phyloP scores from a whole-genome alignment of 257 asterid genomes.

The Gentiana macrophylla region DNA sequence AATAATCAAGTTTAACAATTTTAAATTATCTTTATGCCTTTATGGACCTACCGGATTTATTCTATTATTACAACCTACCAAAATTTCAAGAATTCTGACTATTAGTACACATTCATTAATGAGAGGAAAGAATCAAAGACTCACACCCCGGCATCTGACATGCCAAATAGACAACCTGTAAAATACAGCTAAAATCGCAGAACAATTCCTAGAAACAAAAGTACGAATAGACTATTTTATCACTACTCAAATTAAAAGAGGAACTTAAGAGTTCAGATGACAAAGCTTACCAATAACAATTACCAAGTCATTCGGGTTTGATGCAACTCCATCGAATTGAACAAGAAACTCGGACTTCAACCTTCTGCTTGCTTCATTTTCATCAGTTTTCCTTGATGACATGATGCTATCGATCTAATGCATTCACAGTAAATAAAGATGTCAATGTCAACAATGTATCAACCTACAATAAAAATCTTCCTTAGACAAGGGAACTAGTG shows the following conservation, averaged over 20 bases:
- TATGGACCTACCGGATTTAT: too few species aligned
- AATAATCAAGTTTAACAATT: too few species aligned
- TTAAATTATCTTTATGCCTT: too few species aligned
- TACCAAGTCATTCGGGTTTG: constrained; percentile 75
- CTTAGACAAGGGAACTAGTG: neutral
- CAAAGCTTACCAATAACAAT: constrained; percentile 71
- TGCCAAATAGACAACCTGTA: too few species aligned
- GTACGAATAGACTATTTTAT: too few species aligned
- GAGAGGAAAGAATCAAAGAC: too few species aligned
- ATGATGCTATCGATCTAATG: constrained; percentile 89
- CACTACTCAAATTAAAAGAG: neutral
- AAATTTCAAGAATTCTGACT: too few species aligned
- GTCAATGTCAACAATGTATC: neutral
- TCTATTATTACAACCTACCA: too few species aligned
- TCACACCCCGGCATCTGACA: too few species aligned
- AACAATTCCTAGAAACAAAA: too few species aligned
- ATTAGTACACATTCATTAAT: too few species aligned
- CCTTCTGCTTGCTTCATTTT: constrained; percentile 99
- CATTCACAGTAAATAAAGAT: neutral
- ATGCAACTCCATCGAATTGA: constrained; percentile 94
- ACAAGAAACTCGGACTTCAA: constrained; percentile 90
- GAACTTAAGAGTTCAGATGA: constrained; percentile 2
- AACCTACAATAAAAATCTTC: neutral
- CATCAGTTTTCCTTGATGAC: constrained; percentile 87
- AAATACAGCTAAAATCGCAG: too few species aligned